Evolutionary conservation across 495 filamentous ascomycete species (phyloP), one percentile per base, ranked within the genome.

Genomic region (Cladorrhinum samala): DNA sequence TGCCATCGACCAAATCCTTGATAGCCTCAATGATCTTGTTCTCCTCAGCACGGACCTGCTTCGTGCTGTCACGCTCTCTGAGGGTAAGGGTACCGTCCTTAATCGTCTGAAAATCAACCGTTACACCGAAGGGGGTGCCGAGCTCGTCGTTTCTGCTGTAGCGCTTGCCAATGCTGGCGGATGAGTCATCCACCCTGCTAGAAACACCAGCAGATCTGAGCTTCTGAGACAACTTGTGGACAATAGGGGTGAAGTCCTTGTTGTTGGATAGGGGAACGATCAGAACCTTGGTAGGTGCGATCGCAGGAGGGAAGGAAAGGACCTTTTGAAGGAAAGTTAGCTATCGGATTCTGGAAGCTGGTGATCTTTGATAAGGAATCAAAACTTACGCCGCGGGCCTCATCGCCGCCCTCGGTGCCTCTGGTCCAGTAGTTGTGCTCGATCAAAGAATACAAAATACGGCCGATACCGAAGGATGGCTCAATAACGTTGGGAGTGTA

Each of bases 401-500:
- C 84, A 54, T 88, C 85, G 45, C 74, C 81, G 51, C 78, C 83
- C 13, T 87, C 83, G 53, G 72, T 80, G 19, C 65, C 75, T 40
- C 86, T 77, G 37, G 78, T 81, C 87, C 86, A 92, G 76, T 86
- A 91, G 58, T 76, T 77, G 66, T 92, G 88, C 71, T 92, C 87
- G 49, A 89, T 81, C 59, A 90, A 68, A 57, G 81, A 81, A 73
- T 89, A 90, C 45, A 91, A 65, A 36, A 91, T 89, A 46, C 87
- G 78, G 45, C 88, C 87, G 57, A 92, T 88, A 70, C 88, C 87
- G 62, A 92, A 92, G 8, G 87, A 90, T 1, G 88, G 88, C 71
- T 92, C 87, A 52, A 92, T 90, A 23, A 92, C 86, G 57, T 89
- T 90, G 23, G 88, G 88, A 1, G 82, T 89, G 71, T 86, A 91